phyloP scores from a whole-genome alignment of 2,329 filamentous ascomycete species.

The Arthrobotrys megalospora region DNA sequence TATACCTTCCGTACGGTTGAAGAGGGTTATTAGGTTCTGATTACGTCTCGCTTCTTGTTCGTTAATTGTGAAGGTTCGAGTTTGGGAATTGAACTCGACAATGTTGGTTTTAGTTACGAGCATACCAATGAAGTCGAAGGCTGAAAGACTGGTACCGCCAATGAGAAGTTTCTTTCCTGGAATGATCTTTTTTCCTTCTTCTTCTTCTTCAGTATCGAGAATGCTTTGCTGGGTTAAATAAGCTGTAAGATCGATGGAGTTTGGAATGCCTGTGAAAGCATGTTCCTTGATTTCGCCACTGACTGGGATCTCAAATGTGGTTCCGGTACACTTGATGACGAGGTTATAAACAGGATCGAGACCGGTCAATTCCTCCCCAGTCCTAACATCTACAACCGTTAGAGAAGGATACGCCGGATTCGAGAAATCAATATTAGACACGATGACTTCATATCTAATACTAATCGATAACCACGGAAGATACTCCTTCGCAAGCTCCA shows the following conservation, averaged over 20 bases:
- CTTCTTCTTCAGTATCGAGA: background rate
- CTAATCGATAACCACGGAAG: constrained; percentile 26
- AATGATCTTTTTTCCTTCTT: too few species aligned
- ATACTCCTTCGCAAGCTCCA: constrained; percentile 5
- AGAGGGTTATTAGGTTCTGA: constrained; percentile 6
- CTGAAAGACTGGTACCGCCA: background rate
- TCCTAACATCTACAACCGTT: background rate
- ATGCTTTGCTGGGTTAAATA: background rate
- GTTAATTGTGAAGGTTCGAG: constrained; percentile 3
- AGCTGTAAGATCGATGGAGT: background rate
- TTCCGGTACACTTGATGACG: constrained; percentile 16
- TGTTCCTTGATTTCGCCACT: background rate
- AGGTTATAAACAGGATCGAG: constrained; percentile 17
- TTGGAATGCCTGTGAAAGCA: constrained; percentile 3
- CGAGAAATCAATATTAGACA: constrained; percentile 1
- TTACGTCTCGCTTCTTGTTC: constrained; percentile 3
- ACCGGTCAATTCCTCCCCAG: background rate
- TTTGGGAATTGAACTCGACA: constrained; percentile 6
- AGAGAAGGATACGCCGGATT: constrained; percentile 5
- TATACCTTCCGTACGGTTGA: constrained; percentile 7
- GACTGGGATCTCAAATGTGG: constrained; percentile 21
- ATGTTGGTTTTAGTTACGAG: constrained; percentile 21
- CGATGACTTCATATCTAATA: background rate
- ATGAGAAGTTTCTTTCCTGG: constrained; percentile 10
- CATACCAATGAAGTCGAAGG: constrained; percentile 21